These are phyloP conservation scores for Claviceps africana DNA, from an alignment of 2,329 filamentous ascomycete species.

Conservation along the genomic window DNA sequence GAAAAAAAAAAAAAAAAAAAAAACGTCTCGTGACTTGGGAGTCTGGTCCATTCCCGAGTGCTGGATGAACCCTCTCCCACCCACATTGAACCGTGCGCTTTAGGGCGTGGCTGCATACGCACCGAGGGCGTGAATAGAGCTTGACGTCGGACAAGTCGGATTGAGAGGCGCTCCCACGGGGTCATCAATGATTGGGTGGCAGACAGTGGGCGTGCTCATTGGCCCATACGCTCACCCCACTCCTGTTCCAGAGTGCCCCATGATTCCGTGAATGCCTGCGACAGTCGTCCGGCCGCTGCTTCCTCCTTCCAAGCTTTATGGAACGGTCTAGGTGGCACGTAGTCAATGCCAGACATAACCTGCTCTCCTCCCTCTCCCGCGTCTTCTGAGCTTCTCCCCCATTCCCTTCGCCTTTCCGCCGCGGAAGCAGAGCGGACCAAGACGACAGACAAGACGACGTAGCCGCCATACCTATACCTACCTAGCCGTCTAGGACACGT, in stretches of 20 bases:
- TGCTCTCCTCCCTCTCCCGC: neutral
- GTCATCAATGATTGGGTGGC: constrained; percentile 10
- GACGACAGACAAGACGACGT: neutral
- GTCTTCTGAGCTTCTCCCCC: neutral
- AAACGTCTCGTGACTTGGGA: no score
- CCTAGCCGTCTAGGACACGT: no score
- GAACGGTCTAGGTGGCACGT: neutral
- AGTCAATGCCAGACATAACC: neutral
- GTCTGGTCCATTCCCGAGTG: no score
- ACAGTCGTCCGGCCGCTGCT: neutral
- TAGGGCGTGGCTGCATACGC: neutral
- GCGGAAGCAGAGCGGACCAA: no score
- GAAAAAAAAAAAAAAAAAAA: no score
- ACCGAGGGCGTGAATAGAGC: neutral
- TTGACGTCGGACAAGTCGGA: neutral
- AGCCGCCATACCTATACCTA: neutral
- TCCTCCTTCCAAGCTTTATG: neutral
- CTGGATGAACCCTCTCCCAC: no score
- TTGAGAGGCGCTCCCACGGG: constrained; percentile 12
- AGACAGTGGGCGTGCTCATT: neutral
- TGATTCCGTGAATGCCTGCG: no score
- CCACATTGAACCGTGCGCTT: no score
- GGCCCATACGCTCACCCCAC: constrained; percentile 4
- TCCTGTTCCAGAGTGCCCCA: neutral
- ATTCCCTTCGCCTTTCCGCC: no score